Evolutionary conservation across 805 yeast genomes (phyloP), one percentile per base, ranked within the genome.

Genomic region (Pichia scutulata): DNA sequence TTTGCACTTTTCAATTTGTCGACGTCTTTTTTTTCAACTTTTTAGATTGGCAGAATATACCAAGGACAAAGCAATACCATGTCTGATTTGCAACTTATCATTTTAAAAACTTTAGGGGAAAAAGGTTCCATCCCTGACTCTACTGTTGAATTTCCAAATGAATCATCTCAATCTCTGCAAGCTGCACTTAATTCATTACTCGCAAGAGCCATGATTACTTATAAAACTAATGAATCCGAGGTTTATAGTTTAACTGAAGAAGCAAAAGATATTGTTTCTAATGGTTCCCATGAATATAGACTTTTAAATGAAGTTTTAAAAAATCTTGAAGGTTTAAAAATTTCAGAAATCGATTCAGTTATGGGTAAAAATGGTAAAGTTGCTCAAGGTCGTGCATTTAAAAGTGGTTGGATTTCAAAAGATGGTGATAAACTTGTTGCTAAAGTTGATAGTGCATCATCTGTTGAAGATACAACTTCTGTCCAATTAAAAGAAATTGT

Each of bases 361-460:
- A 73, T 92, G 70, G 97, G 97, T 50, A 72, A 81, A 47, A 81
- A 81, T 52, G 98, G 97, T 55, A 83, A 84, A 60, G 77, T 92
- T 56, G 99, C 99, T 55, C 99, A 93, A 72, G 96, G 95, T 59
- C 83, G 90, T 62, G 99, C 98, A 18, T 95, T 93, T 78, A 92
- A 89, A 70, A 90, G 90, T 68, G 95, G 95, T 41, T 93, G 99
- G 99, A 83, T 93, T 61, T 72, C 78, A 56, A 93, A 95, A 67
- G 86, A 84, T 52, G 95, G 92, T 51, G 95, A 86, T 59, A 81
- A 76, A 61, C 77, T 92, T 59, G 78, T 87, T 46, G 66, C 86
- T 26, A 79, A 81, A 55, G 73, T 83, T 30, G 69, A 73, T 45
- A 72, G 70, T 40, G 68, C 64, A 6, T 59, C 65, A 16, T 67